A percentile compares a stretch with the other conserved stretches of the same genome.
phyloP scores from a whole-genome alignment of 2,329 filamentous ascomycete genomes.

The Amylocarpus encephaloides region DNA sequence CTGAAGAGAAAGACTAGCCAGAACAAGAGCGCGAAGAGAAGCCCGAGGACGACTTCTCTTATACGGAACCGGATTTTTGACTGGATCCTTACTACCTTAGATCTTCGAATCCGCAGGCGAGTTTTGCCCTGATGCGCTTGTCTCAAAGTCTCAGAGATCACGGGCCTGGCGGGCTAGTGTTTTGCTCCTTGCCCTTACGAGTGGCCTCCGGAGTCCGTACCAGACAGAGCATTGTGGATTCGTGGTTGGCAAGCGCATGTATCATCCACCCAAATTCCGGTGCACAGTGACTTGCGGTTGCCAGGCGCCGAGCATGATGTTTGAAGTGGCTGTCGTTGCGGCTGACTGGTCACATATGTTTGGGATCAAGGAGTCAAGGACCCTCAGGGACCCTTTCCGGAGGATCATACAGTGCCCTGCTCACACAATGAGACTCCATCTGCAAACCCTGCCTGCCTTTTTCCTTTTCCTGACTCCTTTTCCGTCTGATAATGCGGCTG shows the following conservation, averaged over 20 bases:
- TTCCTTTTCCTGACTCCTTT: too few species aligned
- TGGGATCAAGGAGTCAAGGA: not conserved
- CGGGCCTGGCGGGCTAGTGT: conserved; percentile 26
- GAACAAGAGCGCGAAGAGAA: conserved; percentile 6
- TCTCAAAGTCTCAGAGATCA: conserved; percentile 20
- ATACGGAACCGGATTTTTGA: conserved; percentile 12
- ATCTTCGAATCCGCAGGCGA: conserved; percentile 20
- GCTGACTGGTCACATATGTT: conserved; percentile 1
- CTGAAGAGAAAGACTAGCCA: conserved; percentile 27
- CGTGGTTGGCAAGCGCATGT: conserved; percentile 18
- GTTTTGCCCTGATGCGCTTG: conserved; percentile 16
- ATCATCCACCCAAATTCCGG: conserved; percentile 8
- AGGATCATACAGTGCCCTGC: conserved; percentile 17
- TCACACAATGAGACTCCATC: not conserved
- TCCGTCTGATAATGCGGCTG: conserved; percentile 5
- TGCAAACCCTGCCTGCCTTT: too few species aligned
- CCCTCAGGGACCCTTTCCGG: conserved; percentile 11
- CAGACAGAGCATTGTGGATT: conserved; percentile 20
- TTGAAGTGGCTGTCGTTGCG: conserved; percentile 11
- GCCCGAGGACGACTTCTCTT: conserved; percentile 13
- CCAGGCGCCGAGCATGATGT: conserved; percentile 20
- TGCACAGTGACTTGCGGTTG: conserved; percentile 6
- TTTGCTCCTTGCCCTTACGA: conserved; percentile 3
- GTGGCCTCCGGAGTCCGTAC: too few species aligned
- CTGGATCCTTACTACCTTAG: not conserved